Base-by-base conservation (phyloP, 345 rosid genomes). In the Sonneratia alba region DNA sequence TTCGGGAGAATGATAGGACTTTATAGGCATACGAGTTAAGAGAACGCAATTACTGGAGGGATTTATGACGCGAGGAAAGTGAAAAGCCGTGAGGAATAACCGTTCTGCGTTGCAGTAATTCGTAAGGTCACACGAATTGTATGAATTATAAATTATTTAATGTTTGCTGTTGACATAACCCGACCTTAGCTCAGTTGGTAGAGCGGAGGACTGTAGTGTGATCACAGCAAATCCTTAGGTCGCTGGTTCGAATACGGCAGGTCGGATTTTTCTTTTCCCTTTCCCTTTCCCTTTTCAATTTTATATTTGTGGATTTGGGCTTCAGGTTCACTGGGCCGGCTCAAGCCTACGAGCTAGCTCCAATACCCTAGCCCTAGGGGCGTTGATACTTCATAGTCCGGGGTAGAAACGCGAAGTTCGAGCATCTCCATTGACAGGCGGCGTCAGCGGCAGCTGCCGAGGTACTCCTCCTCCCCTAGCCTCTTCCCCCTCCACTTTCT, bases 171-270 rank as follows among this genome's bases (percentile, higher is more conserved):
- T 57, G 63, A 0, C 32, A 1, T 12, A 0, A 47, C 4, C 96
- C 93, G 95, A 90, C 93, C 91, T 91, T 94, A 88, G 98, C 98
- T 94, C 93, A 94, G 93, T 86, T 93, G 98, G 97, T 47, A 94
- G 97, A 89, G 98, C 97, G 97, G 98, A 88, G 96, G 96, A 94
- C 97, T 91, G 97, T 94, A 94, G 97, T 86, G 56, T n/a, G 19
- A 9, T 7, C 70, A 45, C 70, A 68, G 70, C 24, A 37, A 22
- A 76, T 76, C 79, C 79, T 76, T 76, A 76, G 75, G 79, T 84
- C 87, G 83, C 85, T 79, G 83, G 85, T 84, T 84, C 87, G 87
- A 82, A 75, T 81, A 79, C 85, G 83, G 83, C 83, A 84, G 83
- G 85, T 78, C 83, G 87, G 10, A 42, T 0, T 42, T 42, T 42